A percentile compares a stretch with the other conserved stretches of the same genome.
Conservation (phyloP, 2,329 filamentous ascomycete species). For the Albophoma yamanashiensis region DNA sequence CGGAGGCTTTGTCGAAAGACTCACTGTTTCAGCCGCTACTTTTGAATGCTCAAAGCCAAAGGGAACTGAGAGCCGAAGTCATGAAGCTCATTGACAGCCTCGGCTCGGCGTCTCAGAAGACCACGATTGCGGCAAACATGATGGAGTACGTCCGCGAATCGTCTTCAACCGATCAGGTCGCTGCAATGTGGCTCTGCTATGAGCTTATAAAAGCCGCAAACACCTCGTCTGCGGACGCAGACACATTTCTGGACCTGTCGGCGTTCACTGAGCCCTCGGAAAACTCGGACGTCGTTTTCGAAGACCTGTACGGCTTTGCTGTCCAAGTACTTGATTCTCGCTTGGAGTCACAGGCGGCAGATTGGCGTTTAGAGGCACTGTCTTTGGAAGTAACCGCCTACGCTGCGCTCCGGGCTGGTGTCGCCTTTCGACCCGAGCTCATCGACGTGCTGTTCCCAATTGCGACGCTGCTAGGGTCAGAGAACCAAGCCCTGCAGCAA, state of each 20-base stretch:
- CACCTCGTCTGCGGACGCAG: conserved; percentile 40
- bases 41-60: conserved; percentile 55
- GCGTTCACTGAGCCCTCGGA: conserved; percentile 24
- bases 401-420: conserved; percentile 55
- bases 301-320: conserved; percentile 62
- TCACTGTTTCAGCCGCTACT: conserved; percentile 48
- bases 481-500: conserved; percentile 53
- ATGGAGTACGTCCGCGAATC: conserved; percentile 51
- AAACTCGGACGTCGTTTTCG: conserved; percentile 35
- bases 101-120: conserved; percentile 46
- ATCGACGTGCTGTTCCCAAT: conserved; percentile 88
- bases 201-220: conserved; percentile 54
- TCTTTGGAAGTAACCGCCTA: conserved; percentile 73
- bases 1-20: conserved; percentile 4
- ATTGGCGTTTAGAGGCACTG: conserved; percentile 69
- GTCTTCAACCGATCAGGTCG: conserved; percentile 47
- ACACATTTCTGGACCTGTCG: conserved; percentile 53
- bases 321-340: conserved; percentile 49
- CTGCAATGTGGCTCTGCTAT: conserved; percentile 72
- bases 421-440: conserved; percentile 70
- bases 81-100: conserved; percentile 44
- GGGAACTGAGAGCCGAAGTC: conserved; percentile 46
- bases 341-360: conserved; percentile 34
- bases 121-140: conserved; percentile 54
- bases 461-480: conserved; percentile 76